Conservation (phyloP, 139 green algal species). For the Coelastrella sp. region DNA sequence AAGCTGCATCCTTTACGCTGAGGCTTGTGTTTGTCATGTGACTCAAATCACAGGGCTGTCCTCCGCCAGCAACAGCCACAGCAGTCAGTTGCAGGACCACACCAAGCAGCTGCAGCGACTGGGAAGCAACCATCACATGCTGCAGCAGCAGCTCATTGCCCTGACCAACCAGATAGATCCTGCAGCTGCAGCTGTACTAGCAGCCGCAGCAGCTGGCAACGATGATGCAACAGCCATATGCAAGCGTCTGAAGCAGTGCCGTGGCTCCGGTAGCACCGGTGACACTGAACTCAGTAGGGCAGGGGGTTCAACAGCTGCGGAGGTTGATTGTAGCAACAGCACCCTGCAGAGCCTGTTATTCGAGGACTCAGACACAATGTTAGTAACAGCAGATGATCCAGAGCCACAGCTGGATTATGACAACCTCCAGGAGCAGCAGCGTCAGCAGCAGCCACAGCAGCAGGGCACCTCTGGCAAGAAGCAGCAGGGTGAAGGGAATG, state of each 20-base stretch:
- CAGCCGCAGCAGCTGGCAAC: slow-evolving; percentile 19
- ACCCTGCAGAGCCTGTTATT: not conserved
- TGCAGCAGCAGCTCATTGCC: slow-evolving; percentile 37
- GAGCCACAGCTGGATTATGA: not conserved
- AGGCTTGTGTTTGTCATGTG: not conserved
- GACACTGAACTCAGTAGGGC: not conserved
- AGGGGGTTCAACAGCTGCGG: not conserved
- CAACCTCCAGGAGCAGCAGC: not conserved
- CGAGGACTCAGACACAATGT: not conserved
- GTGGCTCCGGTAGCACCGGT: not conserved
- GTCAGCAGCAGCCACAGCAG: too few relatives aligned
- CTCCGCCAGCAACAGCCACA: not conserved
- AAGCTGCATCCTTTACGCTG: not conserved
- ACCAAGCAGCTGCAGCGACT: not conserved
- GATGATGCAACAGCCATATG: not conserved
- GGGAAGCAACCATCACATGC: not conserved
- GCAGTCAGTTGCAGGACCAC: not conserved
- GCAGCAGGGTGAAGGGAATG: too few relatives aligned
- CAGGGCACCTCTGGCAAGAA: too few relatives aligned
- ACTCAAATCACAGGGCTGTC: too few relatives aligned
- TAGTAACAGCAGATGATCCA: not conserved
- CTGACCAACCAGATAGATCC: slow-evolving; percentile 35
- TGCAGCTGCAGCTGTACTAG: slow-evolving; percentile 13
- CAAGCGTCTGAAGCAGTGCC: not conserved
- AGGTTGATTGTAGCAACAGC: not conserved